Percentiles rank a stretch among this genome's conserved stretches.
Evolutionary conservation across 2,329 filamentous ascomycete species (phyloP).

Genomic region (Fusarium sp.): DNA sequence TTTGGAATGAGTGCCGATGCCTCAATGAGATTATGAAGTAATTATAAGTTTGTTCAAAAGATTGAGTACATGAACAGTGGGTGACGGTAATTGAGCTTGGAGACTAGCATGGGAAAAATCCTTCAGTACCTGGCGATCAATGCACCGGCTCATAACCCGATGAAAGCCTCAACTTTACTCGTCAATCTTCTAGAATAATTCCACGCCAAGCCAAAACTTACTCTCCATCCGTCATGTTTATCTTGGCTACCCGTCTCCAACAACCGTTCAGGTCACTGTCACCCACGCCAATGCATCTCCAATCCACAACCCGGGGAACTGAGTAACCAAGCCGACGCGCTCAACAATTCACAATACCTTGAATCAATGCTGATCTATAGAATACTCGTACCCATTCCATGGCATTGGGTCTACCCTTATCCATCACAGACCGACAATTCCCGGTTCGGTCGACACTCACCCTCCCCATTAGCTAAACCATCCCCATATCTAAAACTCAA

Average conservation of each 20-base stretch:
- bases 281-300: not conserved
- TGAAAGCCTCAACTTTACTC: not conserved
- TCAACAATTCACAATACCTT: not conserved
- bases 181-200: not conserved
- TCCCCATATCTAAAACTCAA: not conserved
- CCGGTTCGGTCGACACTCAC: conserved; percentile 2
- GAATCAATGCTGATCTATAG: not conserved
- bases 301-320: not conserved
- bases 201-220: not conserved
- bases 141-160: not conserved
- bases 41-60: not conserved
- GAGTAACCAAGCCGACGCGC: not conserved
- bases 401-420: not conserved
- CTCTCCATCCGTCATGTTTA: not conserved
- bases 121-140: not conserved
- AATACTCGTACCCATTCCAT: not conserved
- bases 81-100: not conserved
- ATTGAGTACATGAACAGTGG: no score
- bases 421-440: not conserved
- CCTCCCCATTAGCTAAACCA: not conserved
- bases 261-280: not conserved
- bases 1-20: not conserved
- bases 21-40: not conserved
- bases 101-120: not conserved
- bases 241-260: not conserved